Evolutionary conservation across 2,329 filamentous ascomycete genomes (phyloP), one percentile per base, ranked within the genome.

Genomic region (Fragosphaeria purpurea): DNA sequence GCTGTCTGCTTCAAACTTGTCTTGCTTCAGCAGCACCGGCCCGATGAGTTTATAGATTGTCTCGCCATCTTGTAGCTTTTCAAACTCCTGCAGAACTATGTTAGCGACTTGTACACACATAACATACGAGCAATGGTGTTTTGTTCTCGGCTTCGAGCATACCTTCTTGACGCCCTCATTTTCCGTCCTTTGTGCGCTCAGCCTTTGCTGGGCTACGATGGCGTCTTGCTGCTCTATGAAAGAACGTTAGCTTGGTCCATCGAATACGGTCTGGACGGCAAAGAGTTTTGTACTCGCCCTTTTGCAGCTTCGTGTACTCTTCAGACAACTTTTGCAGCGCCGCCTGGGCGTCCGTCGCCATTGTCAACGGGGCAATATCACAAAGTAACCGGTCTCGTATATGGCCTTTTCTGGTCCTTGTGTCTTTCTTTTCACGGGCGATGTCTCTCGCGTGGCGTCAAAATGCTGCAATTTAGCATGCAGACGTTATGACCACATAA

Each of bases 21-120:
- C 93, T 68, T 98, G 93, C 75, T 97, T 96, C 62, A 98, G 69
- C 39, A 98, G 72, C 6, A 97, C 87, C 0, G 93, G 93, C 0
- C 93, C 93, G 44, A 95, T 82, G 41, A 96, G 80, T 70, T 97
- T 98, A 79, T 95, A 98, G 67, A 98, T 95, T 56, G 82, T 88
- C 62, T 94, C 86, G 59, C 85, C 85, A 39, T 90, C 84, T 60
- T 83, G 79, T 53, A 97, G 75, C 49, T 77, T 76, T 41, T 80
- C 75, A 66, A 97, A 97, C 67, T 97, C 91, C 83, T 93, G n/a
- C 35, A 4, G 35, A 7, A 7, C 4, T 37, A 37, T 37, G 35
- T 37, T 11, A 37, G 11, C 7, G 22, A 3, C 22, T 22, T 22
- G 22, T 22, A 22, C 22, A 22, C 22, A 22, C 22, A 22, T 22